phyloP scores from a whole-genome alignment of 352 stramenopile genomes.

The Phytophthora melonis region DNA sequence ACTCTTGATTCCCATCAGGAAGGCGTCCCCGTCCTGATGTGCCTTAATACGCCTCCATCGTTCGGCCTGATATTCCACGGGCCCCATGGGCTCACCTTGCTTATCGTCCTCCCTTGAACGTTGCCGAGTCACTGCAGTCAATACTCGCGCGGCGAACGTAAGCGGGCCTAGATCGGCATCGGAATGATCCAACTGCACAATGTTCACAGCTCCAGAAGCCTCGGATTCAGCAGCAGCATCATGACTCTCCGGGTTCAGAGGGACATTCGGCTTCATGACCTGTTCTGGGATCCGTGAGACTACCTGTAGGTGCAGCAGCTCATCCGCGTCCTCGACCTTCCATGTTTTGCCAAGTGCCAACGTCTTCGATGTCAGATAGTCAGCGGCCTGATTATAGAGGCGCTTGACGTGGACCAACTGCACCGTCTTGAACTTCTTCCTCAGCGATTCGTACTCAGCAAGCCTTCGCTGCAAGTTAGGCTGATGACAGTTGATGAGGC shows the following conservation, averaged over 20 bases:
- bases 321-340: neutral
- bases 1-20: neutral
- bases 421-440: neutral
- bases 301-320: neutral
- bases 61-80: slow-evolving; percentile 5
- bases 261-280: slow-evolving; percentile 1
- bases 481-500: slow-evolving; percentile 15
- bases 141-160: neutral
- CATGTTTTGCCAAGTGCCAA: neutral
- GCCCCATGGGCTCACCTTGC: neutral
- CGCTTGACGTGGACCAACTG: slow-evolving; percentile 15
- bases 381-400: slow-evolving; percentile 6
- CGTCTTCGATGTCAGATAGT: slow-evolving; percentile 6
- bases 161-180: neutral
- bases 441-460: neutral
- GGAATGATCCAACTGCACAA: neutral
- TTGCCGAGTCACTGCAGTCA: neutral
- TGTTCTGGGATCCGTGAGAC: slow-evolving; percentile 5
- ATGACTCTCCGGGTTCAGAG: neutral
- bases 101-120: neutral
- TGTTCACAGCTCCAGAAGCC: neutral
- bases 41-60: slow-evolving; percentile 17
- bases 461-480: slow-evolving; percentile 7
- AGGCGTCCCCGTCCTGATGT: slow-evolving; percentile 1
- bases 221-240: neutral